Percentiles rank a stretch among this genome's conserved stretches.
phyloP scores from a whole-genome alignment of 176 grass and related monocot species.

The Oryza coarctata region DNA sequence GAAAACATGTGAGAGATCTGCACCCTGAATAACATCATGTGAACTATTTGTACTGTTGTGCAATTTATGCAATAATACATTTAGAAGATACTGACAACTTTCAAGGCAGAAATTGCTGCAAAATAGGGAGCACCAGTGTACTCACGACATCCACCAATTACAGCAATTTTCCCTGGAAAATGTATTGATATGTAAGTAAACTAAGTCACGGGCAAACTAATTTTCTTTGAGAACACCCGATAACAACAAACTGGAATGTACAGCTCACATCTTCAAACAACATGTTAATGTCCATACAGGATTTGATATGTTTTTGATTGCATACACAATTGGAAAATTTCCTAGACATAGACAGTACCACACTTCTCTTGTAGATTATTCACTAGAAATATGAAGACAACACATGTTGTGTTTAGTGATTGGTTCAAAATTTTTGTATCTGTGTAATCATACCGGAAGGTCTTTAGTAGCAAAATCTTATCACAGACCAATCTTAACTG shows the following conservation, averaged over 20 bases:
- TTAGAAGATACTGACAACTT: constrained; percentile 65
- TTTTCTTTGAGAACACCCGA: background rate
- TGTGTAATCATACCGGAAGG: background rate
- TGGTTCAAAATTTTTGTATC: background rate
- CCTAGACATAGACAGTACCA: background rate
- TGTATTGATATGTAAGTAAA: background rate
- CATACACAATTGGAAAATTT: background rate
- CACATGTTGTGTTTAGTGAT: background rate
- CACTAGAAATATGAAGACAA: background rate
- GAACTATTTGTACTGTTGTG: constrained; percentile 3
- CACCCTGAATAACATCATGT: constrained; percentile 61
- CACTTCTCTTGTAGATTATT: background rate
- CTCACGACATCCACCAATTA: constrained; percentile 95
- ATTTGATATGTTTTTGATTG: background rate
- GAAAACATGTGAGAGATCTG: constrained; percentile 94
- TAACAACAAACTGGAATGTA: background rate
- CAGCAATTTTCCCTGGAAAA: constrained; percentile 75
- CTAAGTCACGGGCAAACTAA: background rate
- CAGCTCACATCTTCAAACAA: background rate
- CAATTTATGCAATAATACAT: background rate
- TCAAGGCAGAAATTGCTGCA: constrained; percentile 91
- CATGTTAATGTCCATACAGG: background rate
- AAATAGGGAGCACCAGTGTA: constrained; percentile 98
- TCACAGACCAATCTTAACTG: background rate
- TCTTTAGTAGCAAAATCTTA: background rate